These are phyloP conservation scores for Porpolomopsis calyptriformis DNA, from an alignment of 768 basidiomycete genomes.

Conservation along the genomic window DNA sequence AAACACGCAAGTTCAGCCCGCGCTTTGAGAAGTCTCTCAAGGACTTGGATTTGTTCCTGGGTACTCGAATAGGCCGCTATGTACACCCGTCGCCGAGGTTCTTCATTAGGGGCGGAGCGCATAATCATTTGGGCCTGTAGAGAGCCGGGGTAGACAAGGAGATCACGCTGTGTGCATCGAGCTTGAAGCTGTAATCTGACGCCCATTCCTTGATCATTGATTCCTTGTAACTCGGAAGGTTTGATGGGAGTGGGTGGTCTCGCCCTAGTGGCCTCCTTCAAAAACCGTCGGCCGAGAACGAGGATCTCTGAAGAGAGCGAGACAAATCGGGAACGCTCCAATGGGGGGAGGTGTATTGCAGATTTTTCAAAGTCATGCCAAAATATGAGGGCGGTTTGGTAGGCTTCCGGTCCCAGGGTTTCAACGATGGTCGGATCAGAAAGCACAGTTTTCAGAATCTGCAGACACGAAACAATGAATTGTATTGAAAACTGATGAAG, in stretches of 20 bases:
- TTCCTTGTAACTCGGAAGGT: constrained; percentile 56
- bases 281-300: constrained; percentile 76
- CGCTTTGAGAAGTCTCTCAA: constrained; percentile 67
- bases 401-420: constrained; percentile 63
- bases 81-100: constrained; percentile 72
- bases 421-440: constrained; percentile 55
- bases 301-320: constrained; percentile 84
- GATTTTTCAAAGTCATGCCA: constrained; percentile 97
- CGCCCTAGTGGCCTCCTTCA: constrained; percentile 52
- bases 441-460: constrained; percentile 67
- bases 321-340: constrained; percentile 73
- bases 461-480: constrained; percentile 12
- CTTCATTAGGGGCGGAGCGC: constrained; percentile 77
- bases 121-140: constrained; percentile 91
- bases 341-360: constrained; percentile 78
- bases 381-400: constrained; percentile 84
- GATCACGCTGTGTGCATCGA: constrained; percentile 61
- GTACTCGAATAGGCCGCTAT: constrained; percentile 73
- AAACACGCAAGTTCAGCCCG: constrained; percentile 76
- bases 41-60: constrained; percentile 57
- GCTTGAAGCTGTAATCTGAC: constrained; percentile 64
- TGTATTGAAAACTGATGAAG: constrained; percentile 7
- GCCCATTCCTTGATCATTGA: constrained; percentile 72
- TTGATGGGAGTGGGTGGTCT: constrained; percentile 60
- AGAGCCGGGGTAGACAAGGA: constrained; percentile 76